phyloP scores from a whole-genome alignment of 345 rosid species.

The Cardamine occulta region DNA sequence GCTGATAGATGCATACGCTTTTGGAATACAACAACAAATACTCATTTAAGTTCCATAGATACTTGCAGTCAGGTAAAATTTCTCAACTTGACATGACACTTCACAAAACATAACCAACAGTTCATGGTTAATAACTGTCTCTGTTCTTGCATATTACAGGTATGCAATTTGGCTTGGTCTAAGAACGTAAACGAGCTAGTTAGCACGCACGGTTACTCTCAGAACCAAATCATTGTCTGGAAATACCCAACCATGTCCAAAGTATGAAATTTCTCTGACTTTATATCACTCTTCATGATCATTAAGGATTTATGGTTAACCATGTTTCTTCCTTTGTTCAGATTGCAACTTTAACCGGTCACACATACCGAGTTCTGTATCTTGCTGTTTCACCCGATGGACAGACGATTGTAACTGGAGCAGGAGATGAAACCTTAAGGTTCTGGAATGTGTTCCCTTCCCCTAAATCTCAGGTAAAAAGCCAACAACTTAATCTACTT shows the following conservation, averaged over 20 bases:
- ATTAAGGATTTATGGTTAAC: not conserved
- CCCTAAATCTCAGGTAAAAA: constrained; percentile 82
- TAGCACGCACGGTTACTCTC: constrained; percentile 99
- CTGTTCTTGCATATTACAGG: constrained; percentile 52
- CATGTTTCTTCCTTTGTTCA: constrained; percentile 45
- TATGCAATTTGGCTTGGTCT: constrained; percentile 98
- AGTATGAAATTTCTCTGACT: constrained; percentile 46
- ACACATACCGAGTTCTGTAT: constrained; percentile 88
- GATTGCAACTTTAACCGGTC: constrained; percentile 98
- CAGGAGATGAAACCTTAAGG: constrained; percentile 96
- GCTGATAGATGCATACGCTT: constrained; percentile 95
- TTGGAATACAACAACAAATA: constrained; percentile 95
- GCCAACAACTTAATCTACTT: not conserved
- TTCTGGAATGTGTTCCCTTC: constrained; percentile 99
- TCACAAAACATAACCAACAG: not conserved
- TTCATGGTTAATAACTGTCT: not conserved
- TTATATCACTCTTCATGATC: not conserved
- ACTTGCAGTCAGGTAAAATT: constrained; percentile 88
- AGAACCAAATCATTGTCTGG: constrained; percentile 97
- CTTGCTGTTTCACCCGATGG: constrained; percentile 99
- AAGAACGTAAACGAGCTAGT: constrained; percentile 95
- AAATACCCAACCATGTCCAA: constrained; percentile 98
- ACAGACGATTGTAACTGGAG: constrained; percentile 98
- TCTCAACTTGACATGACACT: constrained; percentile 28
- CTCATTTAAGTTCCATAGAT: constrained; percentile 90